phyloP scores from a whole-genome alignment of 768 basidiomycete species.

The Amanita jacksonii region DNA sequence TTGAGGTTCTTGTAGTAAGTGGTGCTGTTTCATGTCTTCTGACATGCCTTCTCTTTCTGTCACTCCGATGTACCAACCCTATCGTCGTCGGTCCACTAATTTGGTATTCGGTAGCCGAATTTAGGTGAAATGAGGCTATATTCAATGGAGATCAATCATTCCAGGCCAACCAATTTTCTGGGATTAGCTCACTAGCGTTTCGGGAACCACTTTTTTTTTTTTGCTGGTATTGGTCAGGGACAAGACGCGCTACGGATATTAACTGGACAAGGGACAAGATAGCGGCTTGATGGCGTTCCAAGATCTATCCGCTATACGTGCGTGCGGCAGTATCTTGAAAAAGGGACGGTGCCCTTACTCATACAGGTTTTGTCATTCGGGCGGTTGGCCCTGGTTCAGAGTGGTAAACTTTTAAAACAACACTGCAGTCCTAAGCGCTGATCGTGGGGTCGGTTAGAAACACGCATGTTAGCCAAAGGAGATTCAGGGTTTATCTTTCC shows the following conservation, averaged over 20 bases:
- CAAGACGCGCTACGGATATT: slow-evolving; percentile 6
- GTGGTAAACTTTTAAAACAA: neutral
- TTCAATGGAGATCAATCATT: neutral
- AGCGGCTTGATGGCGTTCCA: slow-evolving; percentile 2
- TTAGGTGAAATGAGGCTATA: too few relatives aligned
- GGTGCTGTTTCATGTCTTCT: neutral
- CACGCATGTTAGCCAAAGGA: too few relatives aligned
- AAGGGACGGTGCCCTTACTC: neutral
- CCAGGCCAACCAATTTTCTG: neutral
- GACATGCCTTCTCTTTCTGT: neutral
- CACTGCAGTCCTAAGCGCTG: too few relatives aligned
- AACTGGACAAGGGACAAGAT: slow-evolving; percentile 6
- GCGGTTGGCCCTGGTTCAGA: neutral
- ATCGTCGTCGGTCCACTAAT: slow-evolving; percentile 1
- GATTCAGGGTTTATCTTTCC: too few relatives aligned
- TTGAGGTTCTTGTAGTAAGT: slow-evolving; percentile 3
- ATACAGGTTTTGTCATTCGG: too few relatives aligned
- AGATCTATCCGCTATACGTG: neutral
- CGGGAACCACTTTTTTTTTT: neutral
- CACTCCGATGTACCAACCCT: neutral
- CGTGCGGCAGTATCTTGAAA: neutral
- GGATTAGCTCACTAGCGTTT: slow-evolving; percentile 1
- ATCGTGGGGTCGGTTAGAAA: too few relatives aligned
- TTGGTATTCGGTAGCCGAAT: slow-evolving; percentile 4
- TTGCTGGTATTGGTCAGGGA: slow-evolving; percentile 5